A percentile compares a stretch with the other conserved stretches of the same genome.
phyloP scores from a whole-genome alignment of 306 rosid species.

The Vigna reflexopilosa region DNA sequence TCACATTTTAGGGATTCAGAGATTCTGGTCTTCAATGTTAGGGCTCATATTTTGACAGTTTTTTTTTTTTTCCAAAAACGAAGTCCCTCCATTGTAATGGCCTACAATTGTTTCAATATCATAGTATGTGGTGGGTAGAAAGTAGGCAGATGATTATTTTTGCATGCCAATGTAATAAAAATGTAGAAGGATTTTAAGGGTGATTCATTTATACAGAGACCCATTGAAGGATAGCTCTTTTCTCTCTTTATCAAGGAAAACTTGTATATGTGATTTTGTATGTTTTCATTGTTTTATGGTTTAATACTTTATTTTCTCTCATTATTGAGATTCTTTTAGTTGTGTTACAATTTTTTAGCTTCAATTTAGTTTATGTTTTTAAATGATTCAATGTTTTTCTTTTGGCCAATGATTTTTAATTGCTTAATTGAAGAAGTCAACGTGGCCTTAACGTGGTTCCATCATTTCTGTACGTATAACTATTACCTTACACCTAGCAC shows the following conservation, averaged over 20 bases:
- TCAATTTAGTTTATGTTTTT: too few species aligned
- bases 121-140: slow-evolving; percentile 38
- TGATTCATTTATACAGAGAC: slow-evolving; percentile 29
- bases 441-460: too few species aligned
- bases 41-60: slow-evolving; percentile 42
- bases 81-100: slow-evolving; percentile 40
- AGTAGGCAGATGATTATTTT: slow-evolving; percentile 42
- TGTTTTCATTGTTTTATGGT: background rate
- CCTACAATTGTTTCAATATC: slow-evolving; percentile 38
- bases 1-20: slow-evolving; percentile 87
- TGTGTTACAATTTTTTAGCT: too few species aligned
- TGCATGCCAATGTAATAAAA: slow-evolving; percentile 41
- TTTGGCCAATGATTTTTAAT: too few species aligned
- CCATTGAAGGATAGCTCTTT: background rate
- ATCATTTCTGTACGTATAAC: too few species aligned
- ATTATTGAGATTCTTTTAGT: too few species aligned
- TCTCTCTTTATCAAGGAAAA: background rate
- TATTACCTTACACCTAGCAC: too few species aligned
- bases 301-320: too few species aligned
- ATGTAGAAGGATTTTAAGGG: slow-evolving; percentile 21
- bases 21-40: slow-evolving; percentile 51
- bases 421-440: too few species aligned
- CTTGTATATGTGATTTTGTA: background rate
- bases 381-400: too few species aligned
- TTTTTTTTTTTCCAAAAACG: background rate